Evolutionary conservation across 176 grass and related monocot genomes (phyloP), one percentile per base, ranked within the genome.

Genomic region (Tillandsia fasciculata): DNA sequence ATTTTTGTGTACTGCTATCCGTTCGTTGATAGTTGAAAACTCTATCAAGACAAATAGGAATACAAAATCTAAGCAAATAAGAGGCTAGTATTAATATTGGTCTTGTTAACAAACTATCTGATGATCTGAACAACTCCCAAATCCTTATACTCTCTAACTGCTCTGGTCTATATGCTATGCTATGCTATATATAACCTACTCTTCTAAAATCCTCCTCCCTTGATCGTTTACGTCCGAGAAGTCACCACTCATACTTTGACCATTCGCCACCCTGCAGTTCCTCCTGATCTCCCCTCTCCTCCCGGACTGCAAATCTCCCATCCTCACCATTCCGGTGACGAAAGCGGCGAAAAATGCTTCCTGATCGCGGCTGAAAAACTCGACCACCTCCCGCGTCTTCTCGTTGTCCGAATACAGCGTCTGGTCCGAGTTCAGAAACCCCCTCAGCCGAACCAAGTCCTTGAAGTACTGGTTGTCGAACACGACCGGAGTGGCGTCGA

Each of bases 401-500:
- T 63, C 73, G 49, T 87, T 64, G 73, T 87, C 95, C 3, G 90
- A 90, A 83, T 87, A 90, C 76, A 99, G 78, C 51, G 95, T 99
- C 72, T 99, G 89, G 74, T 93, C 94, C 9, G 89, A 93, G 81
- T 93, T 99, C 11, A 99, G 81, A 80, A 93, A 99, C 0, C 94
- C 94, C 61, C 87, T 74, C 58, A 90, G 80, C 26, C 26, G 61
- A 70, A 88, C 84, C 74, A 99, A 78, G 87, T 99, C 87, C 74
- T 82, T 88, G 84, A 99, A 99, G 81, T 99, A 93, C 59, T 76
- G 87, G 85, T 93, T 99, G 75, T 99, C 94, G 76, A 99, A 93
- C 61, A 64, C 79, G 26, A 79, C 48, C 1, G 94, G 94, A 1
- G 89, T 99, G 72, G 72, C 75, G 68, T 99, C 94, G 56, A 99